phyloP scores from a whole-genome alignment of 2,329 filamentous ascomycete genomes.

The Pestalotiopsis sp. region DNA sequence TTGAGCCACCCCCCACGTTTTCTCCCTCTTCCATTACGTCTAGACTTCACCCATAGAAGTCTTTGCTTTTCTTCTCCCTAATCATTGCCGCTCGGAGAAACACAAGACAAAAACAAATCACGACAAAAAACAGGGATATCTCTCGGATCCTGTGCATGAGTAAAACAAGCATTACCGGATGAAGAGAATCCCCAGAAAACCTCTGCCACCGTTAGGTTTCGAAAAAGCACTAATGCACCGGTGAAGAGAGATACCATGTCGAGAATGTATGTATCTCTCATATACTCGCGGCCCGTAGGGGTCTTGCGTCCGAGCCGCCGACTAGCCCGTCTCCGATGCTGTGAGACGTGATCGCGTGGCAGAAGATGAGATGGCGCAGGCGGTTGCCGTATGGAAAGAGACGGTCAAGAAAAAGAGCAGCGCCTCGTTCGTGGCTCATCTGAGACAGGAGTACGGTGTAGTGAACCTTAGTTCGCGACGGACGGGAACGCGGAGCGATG shows the following conservation, averaged over 20 bases:
- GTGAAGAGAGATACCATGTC: neutral
- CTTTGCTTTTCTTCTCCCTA: neutral
- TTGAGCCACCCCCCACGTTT: neutral
- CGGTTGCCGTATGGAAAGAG: too few relatives aligned
- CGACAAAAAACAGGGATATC: neutral
- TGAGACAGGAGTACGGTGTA: neutral
- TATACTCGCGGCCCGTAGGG: neutral
- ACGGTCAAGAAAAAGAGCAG: too few relatives aligned
- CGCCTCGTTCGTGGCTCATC: neutral
- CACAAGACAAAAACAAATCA: neutral
- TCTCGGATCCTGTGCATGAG: neutral
- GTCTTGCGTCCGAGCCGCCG: neutral
- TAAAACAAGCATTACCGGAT: neutral
- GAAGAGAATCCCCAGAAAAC: neutral
- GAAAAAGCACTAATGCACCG: neutral
- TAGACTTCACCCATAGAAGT: neutral
- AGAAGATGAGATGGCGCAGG: neutral
- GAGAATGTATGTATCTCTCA: neutral
- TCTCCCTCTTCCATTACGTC: neutral
- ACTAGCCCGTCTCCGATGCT: neutral
- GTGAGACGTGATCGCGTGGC: constrained; percentile 4
- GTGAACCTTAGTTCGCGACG: neutral
- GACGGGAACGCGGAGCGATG: neutral
- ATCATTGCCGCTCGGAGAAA: neutral
- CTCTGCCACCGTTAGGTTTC: neutral